Conservation (phyloP, 108 stramenopile genomes). For the Conticribra guillardii region DNA sequence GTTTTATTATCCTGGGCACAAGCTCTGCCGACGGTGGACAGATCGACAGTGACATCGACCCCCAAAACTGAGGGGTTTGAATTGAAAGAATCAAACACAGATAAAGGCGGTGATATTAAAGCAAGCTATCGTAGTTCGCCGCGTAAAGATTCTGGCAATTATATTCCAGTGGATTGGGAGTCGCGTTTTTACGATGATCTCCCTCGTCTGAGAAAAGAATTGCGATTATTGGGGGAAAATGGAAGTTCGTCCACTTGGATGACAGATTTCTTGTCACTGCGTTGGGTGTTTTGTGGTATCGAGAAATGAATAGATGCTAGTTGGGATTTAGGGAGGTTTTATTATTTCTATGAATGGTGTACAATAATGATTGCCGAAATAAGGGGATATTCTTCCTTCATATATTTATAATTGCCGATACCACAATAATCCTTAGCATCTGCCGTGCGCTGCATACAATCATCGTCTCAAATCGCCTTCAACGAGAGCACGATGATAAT, state of each 20-base stretch:
- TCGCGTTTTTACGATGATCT: conserved; percentile 21
- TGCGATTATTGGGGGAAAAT: conserved; percentile 5
- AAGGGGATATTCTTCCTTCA: too few species aligned
- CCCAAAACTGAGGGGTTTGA: conserved; percentile 21
- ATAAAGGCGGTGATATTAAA: not conserved
- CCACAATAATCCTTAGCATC: too few species aligned
- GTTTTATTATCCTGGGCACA: conserved; percentile 25
- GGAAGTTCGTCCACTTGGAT: conserved; percentile 3
- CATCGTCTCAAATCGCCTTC: too few species aligned
- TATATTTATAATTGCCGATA: too few species aligned
- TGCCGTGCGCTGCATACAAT: too few species aligned
- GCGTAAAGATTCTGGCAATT: conserved; percentile 5
- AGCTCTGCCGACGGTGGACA: conserved; percentile 1
- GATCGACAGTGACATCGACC: not conserved
- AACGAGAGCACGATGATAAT: too few species aligned
- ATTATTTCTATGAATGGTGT: too few species aligned
- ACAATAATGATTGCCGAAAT: too few species aligned
- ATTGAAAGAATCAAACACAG: conserved; percentile 12
- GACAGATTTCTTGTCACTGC: conserved; percentile 1
- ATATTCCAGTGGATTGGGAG: conserved; percentile 28
- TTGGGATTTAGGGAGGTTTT: too few species aligned
- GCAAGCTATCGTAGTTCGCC: conserved; percentile 8
- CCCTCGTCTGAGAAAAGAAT: conserved; percentile 14
- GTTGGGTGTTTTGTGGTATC: conserved; percentile 21
- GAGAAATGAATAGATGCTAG: not conserved